Conservation (phyloP, 108 stramenopile genomes). For the Pelagomonas calceolata region DNA sequence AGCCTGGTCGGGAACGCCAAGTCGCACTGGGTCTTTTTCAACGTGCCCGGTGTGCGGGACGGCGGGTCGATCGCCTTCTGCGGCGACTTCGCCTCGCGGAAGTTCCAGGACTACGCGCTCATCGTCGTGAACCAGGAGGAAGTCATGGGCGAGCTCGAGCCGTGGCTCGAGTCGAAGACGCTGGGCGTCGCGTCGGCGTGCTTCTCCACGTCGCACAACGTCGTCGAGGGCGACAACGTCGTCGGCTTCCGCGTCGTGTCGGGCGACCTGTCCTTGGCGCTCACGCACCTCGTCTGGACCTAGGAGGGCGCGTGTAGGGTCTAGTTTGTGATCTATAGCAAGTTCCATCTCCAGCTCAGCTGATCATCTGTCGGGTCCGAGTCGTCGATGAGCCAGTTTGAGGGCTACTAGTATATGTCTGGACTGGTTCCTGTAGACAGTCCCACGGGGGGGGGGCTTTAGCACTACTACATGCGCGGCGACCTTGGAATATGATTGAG, state of each 20-base stretch:
- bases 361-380: too few relatives aligned
- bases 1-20: background rate
- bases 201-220: background rate
- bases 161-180: background rate
- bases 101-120: background rate
- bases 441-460: too few relatives aligned
- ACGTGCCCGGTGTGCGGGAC: background rate
- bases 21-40: background rate
- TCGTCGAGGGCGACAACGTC: background rate
- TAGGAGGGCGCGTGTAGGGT: too few relatives aligned
- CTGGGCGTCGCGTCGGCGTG: background rate
- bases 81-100: background rate
- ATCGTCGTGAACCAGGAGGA: conserved; percentile 1
- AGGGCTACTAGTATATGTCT: too few relatives aligned
- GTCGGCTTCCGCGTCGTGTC: background rate
- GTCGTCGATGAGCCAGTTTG: too few relatives aligned
- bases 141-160: background rate
- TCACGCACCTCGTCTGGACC: background rate
- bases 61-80: background rate
- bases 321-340: too few relatives aligned
- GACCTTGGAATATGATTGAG: too few relatives aligned
- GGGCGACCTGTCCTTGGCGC: background rate
- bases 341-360: too few relatives aligned
- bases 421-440: too few relatives aligned
- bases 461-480: too few relatives aligned